Evolutionary conservation across 306 rosid genomes (phyloP), one percentile per base, ranked within the genome.

Genomic region (Prunus mira): DNA sequence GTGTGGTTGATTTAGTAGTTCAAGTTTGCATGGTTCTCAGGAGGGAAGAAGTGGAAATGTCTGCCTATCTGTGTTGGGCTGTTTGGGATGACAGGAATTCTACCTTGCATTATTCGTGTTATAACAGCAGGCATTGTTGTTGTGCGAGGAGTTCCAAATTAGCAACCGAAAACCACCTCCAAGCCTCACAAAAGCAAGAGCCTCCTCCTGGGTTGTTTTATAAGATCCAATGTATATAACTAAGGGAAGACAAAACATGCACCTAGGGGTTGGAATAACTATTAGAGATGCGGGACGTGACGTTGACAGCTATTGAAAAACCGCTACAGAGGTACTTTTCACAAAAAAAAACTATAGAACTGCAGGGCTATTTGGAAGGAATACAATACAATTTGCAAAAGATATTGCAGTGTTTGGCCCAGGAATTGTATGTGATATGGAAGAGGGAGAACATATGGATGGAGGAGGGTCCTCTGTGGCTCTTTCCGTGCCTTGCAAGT

Each of bases 391-490:
- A 24, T 58, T 45, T 17, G 56, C 76, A 58, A 57, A 22, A 22
- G 54, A 72, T 13, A 49, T 17, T 10, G 67, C 67, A 17, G 67
- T 52, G 24, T 72, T 55, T 56, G 76, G 38, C 64, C 4, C 7
- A 3, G 24, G 30, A 60, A 19, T 73, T 73, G 60, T 73, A 61
- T 61, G 60, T 45, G 58, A 25, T 70, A 30, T 73, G 73, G 57
- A 51, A 0, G 6, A 63, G 30, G 46, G 69, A 46, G 69, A 73
- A 58, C 41, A 46, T 9, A 9, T 9, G 50, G 47, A 34, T 65
- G 50, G 27, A 65, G 69, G 49, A 32, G 27, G 38, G 49, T 34
- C 69, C 49, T 65, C 8, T 34, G 69, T 65, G 49, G 69, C 24
- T 65, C 69, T 38, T 65, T 10, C 27, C 34, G 9, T 65, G n/a